phyloP scores from a whole-genome alignment of 129 eudicot species.

The Gnaphalium uliginosum region DNA sequence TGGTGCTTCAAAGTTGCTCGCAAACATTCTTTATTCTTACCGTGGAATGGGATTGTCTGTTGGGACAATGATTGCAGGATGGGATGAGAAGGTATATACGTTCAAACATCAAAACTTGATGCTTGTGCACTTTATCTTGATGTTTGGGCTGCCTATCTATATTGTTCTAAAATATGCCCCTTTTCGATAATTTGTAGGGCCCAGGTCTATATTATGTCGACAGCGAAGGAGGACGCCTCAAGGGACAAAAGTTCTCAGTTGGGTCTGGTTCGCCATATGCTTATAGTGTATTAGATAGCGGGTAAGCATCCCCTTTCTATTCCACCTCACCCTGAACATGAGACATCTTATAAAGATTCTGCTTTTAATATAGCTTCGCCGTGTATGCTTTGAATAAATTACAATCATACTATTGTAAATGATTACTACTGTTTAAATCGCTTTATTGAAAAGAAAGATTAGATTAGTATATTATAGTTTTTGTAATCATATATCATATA shows the following conservation, averaged over 20 bases:
- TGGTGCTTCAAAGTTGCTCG: slow-evolving; percentile 92
- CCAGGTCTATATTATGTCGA: slow-evolving; percentile 98
- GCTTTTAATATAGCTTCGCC: neutral
- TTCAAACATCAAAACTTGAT: neutral
- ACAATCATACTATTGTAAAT: slow-evolving; percentile 1
- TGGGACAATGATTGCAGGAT: slow-evolving; percentile 99
- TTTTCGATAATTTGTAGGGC: slow-evolving; percentile 52
- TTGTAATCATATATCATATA: neutral
- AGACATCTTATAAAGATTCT: neutral
- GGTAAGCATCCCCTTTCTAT: slow-evolving; percentile 45
- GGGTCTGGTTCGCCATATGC: slow-evolving; percentile 99
- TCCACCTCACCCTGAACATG: neutral
- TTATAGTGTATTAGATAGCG: slow-evolving; percentile 94
- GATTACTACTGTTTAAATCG: neutral
- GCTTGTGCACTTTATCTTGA: neutral
- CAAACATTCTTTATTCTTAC: slow-evolving; percentile 83
- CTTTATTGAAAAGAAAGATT: neutral
- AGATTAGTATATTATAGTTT: neutral
- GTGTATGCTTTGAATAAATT: slow-evolving; percentile 3
- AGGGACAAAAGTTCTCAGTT: slow-evolving; percentile 91
- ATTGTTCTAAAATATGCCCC: neutral
- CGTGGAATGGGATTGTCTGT: slow-evolving; percentile 99
- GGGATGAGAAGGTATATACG: slow-evolving; percentile 83
- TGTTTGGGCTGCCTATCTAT: neutral
- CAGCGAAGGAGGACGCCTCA: slow-evolving; percentile 98